Evolutionary conservation across 2,329 filamentous ascomycete species (phyloP).

Genomic region (Daldinia sp.): DNA sequence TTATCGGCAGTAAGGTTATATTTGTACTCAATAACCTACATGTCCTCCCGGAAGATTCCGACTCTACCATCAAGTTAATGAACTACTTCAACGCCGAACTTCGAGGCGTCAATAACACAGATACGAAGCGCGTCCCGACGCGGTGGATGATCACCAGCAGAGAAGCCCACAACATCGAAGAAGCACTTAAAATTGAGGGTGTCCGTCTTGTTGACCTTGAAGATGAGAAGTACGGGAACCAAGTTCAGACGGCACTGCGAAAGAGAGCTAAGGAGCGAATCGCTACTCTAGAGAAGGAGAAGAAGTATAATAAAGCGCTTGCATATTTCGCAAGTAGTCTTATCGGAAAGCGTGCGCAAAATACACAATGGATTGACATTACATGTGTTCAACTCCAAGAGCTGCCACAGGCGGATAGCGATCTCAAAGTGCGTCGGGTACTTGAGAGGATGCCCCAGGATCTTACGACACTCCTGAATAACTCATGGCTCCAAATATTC

Average conservation of each 20-base stretch:
- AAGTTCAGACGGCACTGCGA: conserved; percentile 54
- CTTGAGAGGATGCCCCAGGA: conserved; percentile 57
- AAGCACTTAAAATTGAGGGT: conserved; percentile 48
- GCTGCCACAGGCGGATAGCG: conserved; percentile 54
- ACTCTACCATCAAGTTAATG: conserved; percentile 54
- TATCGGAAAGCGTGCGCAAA: conserved; percentile 57
- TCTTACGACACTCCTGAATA: conserved; percentile 53
- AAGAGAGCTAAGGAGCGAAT: conserved; percentile 56
- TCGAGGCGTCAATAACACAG: conserved; percentile 41
- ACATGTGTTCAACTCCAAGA: conserved; percentile 58
- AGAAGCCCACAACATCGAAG: conserved; percentile 50
- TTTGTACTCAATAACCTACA: conserved; percentile 59
- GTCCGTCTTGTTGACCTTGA: conserved; percentile 55
- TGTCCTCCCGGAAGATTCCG: conserved; percentile 53
- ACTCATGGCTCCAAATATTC: conserved; percentile 56
- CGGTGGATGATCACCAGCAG: conserved; percentile 59
- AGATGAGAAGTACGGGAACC: conserved; percentile 54
- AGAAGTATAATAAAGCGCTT: conserved; percentile 58
- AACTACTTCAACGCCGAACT: conserved; percentile 51
- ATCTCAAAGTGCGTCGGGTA: conserved; percentile 55
- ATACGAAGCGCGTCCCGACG: conserved; percentile 46
- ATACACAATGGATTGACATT: conserved; percentile 60
- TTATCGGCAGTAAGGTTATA: conserved; percentile 54
- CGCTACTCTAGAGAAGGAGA: conserved; percentile 50
- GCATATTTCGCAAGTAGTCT: conserved; percentile 58